phyloP scores from a whole-genome alignment of 192 early-diverging fungal species.

The Coemansia sp. region DNA sequence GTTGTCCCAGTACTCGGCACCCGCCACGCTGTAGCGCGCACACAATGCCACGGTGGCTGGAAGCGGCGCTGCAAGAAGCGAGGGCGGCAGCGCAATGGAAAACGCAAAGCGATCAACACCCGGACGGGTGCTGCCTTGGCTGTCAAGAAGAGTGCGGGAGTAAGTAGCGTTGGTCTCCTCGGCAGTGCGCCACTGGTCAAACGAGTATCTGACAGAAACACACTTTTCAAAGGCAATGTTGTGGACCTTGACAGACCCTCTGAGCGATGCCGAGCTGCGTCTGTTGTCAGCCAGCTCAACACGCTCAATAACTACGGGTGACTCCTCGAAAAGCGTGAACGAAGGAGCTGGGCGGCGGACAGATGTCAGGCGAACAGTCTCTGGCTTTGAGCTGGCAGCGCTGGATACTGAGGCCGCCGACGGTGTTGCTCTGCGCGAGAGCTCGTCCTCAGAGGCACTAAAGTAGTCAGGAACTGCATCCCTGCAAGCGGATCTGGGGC shows the following conservation, averaged over 20 bases:
- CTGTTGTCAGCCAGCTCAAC: constrained; percentile 57
- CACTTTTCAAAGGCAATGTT: constrained; percentile 86
- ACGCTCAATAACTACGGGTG: constrained; percentile 62
- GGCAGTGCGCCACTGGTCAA: constrained; percentile 77
- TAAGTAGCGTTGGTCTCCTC: constrained; percentile 68
- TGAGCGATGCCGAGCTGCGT: constrained; percentile 44
- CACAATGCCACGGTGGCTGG: constrained; percentile 61
- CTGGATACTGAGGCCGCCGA: not conserved
- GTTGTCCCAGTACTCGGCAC: constrained; percentile 90
- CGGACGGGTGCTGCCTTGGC: constrained; percentile 27
- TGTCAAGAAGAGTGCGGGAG: constrained; percentile 56
- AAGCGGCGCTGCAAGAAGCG: constrained; percentile 29
- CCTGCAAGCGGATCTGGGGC: constrained; percentile 55
- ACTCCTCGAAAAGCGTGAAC: constrained; percentile 48
- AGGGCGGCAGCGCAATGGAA: constrained; percentile 57
- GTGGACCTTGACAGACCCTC: constrained; percentile 72
- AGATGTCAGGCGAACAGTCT: constrained; percentile 35
- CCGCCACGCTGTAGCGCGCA: constrained; percentile 69
- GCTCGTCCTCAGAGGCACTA: constrained; percentile 28
- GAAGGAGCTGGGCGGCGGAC: constrained; percentile 46
- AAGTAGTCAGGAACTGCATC: constrained; percentile 37
- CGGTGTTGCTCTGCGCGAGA: not conserved
- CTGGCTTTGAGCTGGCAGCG: constrained; percentile 8
- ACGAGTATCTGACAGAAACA: constrained; percentile 79
- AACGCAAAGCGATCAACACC: constrained; percentile 77